These are phyloP conservation scores for Tetrahymena elliotti DNA, from an alignment of 73 alveolate genomes.

Conservation along the genomic window DNA sequence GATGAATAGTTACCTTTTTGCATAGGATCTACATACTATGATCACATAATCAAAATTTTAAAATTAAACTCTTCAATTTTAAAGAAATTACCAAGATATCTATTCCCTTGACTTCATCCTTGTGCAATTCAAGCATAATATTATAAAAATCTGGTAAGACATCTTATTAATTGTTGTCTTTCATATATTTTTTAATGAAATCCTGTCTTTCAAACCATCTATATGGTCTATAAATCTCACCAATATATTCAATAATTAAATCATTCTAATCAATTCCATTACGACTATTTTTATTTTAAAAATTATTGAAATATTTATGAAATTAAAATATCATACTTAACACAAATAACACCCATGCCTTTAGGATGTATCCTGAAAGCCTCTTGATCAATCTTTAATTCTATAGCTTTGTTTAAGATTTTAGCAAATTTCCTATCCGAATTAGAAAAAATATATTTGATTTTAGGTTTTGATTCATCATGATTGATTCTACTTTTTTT, in stretches of 20 bases:
- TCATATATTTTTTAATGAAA: conserved; percentile 81
- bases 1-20: conserved; percentile 85
- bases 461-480: neutral
- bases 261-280: conserved; percentile 86
- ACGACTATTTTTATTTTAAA: neutral
- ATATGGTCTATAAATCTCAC: conserved; percentile 94
- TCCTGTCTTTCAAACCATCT: conserved; percentile 97
- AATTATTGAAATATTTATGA: neutral
- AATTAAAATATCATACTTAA: conserved; percentile 15
- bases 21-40: conserved; percentile 88
- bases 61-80: no score
- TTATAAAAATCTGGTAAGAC: conserved; percentile 94
- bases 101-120: conserved; percentile 92
- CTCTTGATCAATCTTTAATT: conserved; percentile 50
- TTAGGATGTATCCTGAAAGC: conserved; percentile 81
- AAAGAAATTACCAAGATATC: conserved; percentile 33
- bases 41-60: no score
- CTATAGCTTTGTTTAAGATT: conserved; percentile 55
- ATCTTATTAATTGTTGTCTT: conserved; percentile 68
- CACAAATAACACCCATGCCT: conserved; percentile 95
- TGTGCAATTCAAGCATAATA: conserved; percentile 90
- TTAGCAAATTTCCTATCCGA: conserved; percentile 72
- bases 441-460: conserved; percentile 35
- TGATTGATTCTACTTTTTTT: neutral
- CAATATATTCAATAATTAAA: conserved; percentile 89